Conservation (phyloP, 371 early-diverging fungal genomes). For the Mucor saturninus region DNA sequence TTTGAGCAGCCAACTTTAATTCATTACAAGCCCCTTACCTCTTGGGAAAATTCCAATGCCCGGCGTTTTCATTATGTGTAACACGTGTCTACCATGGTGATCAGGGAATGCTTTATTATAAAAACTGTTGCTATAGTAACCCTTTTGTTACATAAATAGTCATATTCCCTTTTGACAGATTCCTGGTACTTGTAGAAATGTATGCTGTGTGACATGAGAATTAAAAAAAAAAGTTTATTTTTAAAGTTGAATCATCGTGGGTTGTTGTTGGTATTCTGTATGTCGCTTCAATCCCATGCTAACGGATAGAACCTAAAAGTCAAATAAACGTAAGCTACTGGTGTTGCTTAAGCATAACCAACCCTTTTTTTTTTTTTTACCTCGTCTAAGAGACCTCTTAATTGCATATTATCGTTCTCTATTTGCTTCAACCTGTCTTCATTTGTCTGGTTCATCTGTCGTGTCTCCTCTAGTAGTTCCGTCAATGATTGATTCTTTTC, state of each 20-base stretch:
- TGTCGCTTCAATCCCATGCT: constrained; percentile 59
- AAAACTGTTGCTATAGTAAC: background rate
- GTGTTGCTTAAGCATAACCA: background rate
- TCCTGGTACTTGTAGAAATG: too few relatives aligned
- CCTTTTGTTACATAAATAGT: background rate
- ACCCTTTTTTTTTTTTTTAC: constrained; percentile 17
- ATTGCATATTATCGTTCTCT: constrained; percentile 52
- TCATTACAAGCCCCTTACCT: too few relatives aligned
- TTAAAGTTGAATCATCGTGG: constrained; percentile 25
- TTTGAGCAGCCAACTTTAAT: too few relatives aligned
- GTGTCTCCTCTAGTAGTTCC: constrained; percentile 47
- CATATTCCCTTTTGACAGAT: too few relatives aligned
- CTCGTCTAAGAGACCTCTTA: constrained; percentile 57
- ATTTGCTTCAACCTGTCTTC: constrained; percentile 49
- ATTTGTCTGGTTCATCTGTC: constrained; percentile 29
- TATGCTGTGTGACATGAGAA: too few relatives aligned
- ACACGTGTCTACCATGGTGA: too few relatives aligned
- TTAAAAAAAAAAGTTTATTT: constrained; percentile 1
- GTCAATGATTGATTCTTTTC: constrained; percentile 43
- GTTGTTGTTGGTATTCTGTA: constrained; percentile 54
- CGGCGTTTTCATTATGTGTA: too few relatives aligned
- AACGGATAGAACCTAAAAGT: constrained; percentile 50
- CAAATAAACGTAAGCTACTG: background rate
- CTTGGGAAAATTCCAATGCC: too few relatives aligned
- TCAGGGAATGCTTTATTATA: too few relatives aligned